Conservation (phyloP, 176 grass and related monocot species). For the Carex myosuroides region DNA sequence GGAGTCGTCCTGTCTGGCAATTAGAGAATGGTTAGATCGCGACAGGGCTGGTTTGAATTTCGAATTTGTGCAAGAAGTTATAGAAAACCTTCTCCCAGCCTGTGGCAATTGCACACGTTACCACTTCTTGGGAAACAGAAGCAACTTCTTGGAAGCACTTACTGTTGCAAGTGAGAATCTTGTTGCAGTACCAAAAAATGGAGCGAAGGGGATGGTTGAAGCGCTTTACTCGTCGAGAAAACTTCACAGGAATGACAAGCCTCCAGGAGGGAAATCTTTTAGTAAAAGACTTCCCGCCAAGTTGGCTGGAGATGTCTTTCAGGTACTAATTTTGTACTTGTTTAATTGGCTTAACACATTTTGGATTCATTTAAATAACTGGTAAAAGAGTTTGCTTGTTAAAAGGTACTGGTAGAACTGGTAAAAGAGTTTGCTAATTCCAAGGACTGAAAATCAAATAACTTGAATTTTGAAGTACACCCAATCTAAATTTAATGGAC, state of each 20-base stretch:
- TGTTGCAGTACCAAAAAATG: slow-evolving; percentile 41
- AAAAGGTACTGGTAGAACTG: neutral
- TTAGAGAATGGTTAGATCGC: slow-evolving; percentile 74
- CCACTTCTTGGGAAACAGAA: slow-evolving; percentile 59
- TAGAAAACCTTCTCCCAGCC: slow-evolving; percentile 81
- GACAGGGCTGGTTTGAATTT: slow-evolving; percentile 85
- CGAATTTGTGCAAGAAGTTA: slow-evolving; percentile 90
- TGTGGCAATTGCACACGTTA: slow-evolving; percentile 46
- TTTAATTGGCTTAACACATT: slow-evolving; percentile 18
- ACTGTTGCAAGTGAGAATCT: slow-evolving; percentile 74
- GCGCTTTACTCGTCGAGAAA: neutral
- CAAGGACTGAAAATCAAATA: neutral
- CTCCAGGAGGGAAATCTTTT: slow-evolving; percentile 54
- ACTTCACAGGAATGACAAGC: slow-evolving; percentile 21
- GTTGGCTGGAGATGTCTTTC: slow-evolving; percentile 72
- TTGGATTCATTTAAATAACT: slow-evolving; percentile 12
- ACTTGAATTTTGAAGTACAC: neutral
- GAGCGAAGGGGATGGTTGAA: slow-evolving; percentile 21
- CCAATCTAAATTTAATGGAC: neutral
- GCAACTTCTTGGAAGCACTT: slow-evolving; percentile 45
- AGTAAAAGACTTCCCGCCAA: slow-evolving; percentile 75
- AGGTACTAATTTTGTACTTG: slow-evolving; percentile 54
- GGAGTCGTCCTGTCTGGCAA: slow-evolving; percentile 40
- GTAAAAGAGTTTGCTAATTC: neutral
- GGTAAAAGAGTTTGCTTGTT: too few relatives aligned